Evolutionary conservation across 2,329 filamentous ascomycete species (phyloP).

Genomic region (Botrytis pseudocinerea): DNA sequence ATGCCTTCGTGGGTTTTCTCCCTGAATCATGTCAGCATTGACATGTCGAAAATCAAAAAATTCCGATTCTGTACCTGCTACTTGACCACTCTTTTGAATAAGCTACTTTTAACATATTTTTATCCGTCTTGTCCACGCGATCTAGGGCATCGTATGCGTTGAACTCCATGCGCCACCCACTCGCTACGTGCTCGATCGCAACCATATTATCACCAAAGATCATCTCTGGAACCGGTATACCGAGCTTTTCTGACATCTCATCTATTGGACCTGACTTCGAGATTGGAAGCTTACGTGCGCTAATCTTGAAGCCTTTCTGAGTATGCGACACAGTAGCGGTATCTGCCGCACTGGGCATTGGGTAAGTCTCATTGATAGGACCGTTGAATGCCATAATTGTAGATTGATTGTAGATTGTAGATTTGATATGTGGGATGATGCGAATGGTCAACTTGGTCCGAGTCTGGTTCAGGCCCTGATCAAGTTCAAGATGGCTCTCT

Average conservation of each 20-base stretch:
- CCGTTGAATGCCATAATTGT: slow-evolving; percentile 40
- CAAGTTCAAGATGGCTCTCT: neutral
- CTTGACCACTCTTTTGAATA: slow-evolving; percentile 84
- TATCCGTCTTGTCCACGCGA: slow-evolving; percentile 88
- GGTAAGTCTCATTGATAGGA: slow-evolving; percentile 53
- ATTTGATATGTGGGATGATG: neutral
- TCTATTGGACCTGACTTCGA: slow-evolving; percentile 90
- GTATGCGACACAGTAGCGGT: slow-evolving; percentile 57
- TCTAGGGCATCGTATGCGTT: slow-evolving; percentile 86
- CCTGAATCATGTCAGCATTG: slow-evolving; percentile 49
- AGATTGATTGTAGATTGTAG: neutral
- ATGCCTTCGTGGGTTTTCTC: slow-evolving; percentile 81
- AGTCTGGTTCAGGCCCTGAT: neutral
- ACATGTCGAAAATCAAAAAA: neutral
- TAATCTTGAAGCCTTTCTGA: slow-evolving; percentile 71
- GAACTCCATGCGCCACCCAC: slow-evolving; percentile 79
- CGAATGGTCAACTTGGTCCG: neutral
- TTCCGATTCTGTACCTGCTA: slow-evolving; percentile 37
- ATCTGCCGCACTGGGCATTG: slow-evolving; percentile 51
- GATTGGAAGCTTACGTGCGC: slow-evolving; percentile 88
- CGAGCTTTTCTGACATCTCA: slow-evolving; percentile 72
- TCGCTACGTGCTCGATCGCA: slow-evolving; percentile 68
- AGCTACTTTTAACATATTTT: slow-evolving; percentile 87
- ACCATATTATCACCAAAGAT: slow-evolving; percentile 97
- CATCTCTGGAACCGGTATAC: slow-evolving; percentile 94